A percentile compares a stretch with the other conserved stretches of the same genome.
phyloP scores from a whole-genome alignment of 129 eudicot genomes.

The Centaurea solstitialis region DNA sequence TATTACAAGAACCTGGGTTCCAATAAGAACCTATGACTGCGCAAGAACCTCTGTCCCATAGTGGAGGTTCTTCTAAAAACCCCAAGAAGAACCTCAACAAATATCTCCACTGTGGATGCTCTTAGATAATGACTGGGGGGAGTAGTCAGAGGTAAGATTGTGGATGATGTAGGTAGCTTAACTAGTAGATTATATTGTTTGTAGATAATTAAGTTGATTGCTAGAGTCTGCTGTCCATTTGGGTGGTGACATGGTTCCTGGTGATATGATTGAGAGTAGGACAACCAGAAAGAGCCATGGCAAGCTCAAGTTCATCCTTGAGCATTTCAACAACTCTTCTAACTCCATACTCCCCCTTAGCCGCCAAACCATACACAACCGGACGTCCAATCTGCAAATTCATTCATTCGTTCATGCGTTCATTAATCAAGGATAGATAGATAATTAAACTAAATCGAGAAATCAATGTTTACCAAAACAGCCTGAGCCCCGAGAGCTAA shows the following conservation, averaged over 20 bases:
- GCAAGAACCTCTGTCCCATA: no score
- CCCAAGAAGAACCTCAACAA: no score
- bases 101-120: no score
- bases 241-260: conserved; percentile 56
- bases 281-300: conserved; percentile 88
- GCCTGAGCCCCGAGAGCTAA: conserved; percentile 89
- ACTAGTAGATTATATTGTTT: background rate
- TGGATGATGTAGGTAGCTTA: background rate
- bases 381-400: conserved; percentile 79
- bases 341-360: conserved; percentile 64
- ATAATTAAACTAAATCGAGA: background rate
- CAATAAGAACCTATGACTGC: no score
- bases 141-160: no score
- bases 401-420: no score
- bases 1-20: no score
- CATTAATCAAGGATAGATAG: background rate
- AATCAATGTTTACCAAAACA: conserved; percentile 50
- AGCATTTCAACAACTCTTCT: conserved; percentile 59
- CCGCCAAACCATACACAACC: conserved; percentile 64
- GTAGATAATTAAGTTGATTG: background rate
- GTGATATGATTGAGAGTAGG: conserved; percentile 54
- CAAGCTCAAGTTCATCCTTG: conserved; percentile 74
- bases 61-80: no score
- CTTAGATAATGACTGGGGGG: no score
- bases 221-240: conserved; percentile 35